These are phyloP conservation scores for Vaccinium darrowii DNA, from an alignment of 148 eudicot genomes.

Conservation along the genomic window DNA sequence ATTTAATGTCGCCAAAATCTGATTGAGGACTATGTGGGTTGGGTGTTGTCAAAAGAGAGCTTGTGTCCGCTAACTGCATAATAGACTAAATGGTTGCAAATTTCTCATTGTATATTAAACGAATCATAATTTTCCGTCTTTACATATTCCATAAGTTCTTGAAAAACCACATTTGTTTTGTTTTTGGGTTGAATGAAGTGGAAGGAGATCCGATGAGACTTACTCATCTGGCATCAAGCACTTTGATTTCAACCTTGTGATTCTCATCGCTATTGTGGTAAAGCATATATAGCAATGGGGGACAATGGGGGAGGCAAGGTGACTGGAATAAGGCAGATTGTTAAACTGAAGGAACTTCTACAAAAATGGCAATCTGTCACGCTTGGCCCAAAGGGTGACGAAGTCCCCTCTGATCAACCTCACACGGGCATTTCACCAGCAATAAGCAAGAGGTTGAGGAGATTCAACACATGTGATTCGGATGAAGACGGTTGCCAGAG, in stretches of 20 bases:
- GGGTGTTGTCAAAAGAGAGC: background rate
- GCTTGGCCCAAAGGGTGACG: slow-evolving; percentile 31
- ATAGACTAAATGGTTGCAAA: background rate
- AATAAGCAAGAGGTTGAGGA: slow-evolving; percentile 36
- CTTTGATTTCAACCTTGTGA: slow-evolving; percentile 14
- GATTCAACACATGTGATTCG: slow-evolving; percentile 36
- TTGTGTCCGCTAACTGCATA: background rate
- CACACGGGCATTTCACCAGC: slow-evolving; percentile 50
- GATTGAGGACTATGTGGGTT: slow-evolving; percentile 7
- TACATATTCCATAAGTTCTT: background rate
- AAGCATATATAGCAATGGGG: slow-evolving; percentile 39
- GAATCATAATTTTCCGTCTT: background rate
- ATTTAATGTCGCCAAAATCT: background rate
- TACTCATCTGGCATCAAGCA: slow-evolving; percentile 19
- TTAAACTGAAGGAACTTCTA: slow-evolving; percentile 58
- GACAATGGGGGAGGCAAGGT: slow-evolving; percentile 41
- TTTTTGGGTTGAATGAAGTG: slow-evolving; percentile 12
- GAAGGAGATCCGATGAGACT: slow-evolving; percentile 27
- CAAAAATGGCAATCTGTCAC: slow-evolving; percentile 60
- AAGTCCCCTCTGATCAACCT: background rate
- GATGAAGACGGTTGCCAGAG: slow-evolving; percentile 70
- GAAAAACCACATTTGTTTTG: background rate
- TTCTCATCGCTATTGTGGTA: slow-evolving; percentile 8
- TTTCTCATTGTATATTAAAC: background rate
- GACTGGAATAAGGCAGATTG: slow-evolving; percentile 67